These are phyloP conservation scores for Moesziomyces sp. DNA, from an alignment of 1,284 basidiomycete genomes.

Conservation along the genomic window DNA sequence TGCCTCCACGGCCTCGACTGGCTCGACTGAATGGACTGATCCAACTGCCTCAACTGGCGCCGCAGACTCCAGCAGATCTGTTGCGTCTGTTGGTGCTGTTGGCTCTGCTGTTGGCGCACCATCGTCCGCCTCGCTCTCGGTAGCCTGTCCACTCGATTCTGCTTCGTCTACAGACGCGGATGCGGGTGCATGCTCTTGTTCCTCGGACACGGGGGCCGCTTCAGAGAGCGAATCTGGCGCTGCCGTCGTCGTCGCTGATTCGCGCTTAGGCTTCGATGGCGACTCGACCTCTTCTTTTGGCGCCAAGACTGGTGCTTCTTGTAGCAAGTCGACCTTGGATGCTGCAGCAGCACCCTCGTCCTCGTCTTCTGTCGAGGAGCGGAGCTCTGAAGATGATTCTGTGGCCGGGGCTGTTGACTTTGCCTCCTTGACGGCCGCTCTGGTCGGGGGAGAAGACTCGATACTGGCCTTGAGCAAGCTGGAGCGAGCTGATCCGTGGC, in stretches of 20 bases:
- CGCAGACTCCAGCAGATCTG: neutral
- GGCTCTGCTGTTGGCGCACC: neutral
- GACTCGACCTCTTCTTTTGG: neutral
- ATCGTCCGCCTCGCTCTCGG: neutral
- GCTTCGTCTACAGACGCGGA: neutral
- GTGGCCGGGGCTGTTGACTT: too few relatives aligned
- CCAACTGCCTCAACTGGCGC: neutral
- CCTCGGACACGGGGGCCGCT: neutral
- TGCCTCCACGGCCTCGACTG: neutral
- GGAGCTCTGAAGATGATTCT: neutral
- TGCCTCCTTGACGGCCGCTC: slow-evolving; percentile 1
- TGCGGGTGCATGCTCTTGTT: neutral
- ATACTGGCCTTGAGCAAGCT: slow-evolving; percentile 11
- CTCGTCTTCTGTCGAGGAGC: neutral
- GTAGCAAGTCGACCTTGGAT: neutral
- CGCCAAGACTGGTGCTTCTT: neutral
- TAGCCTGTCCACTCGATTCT: neutral
- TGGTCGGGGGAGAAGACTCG: slow-evolving; percentile 13
- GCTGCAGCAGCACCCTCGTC: neutral
- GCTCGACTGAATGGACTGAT: too few relatives aligned
- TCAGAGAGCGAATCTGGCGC: too few relatives aligned
- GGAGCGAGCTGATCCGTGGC: slow-evolving; percentile 27
- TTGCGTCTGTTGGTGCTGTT: neutral
- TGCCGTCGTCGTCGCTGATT: neutral
- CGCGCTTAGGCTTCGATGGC: neutral